Evolutionary conservation across 192 early-diverging fungal genomes (phyloP).

Genomic region (Diversispora epigaea): DNA sequence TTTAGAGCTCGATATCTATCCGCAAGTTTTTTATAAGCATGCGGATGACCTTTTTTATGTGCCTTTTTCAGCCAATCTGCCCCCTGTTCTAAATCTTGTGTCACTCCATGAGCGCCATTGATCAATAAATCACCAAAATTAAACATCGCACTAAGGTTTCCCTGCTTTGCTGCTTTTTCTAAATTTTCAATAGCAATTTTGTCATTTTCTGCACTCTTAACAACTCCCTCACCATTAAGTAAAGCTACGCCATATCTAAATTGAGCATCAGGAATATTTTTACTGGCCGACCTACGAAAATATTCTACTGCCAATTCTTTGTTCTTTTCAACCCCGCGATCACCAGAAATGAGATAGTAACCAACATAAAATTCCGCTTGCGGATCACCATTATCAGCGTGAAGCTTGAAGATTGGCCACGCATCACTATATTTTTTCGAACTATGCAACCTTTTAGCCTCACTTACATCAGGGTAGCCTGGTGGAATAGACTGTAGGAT

Average conservation of each 20-base stretch:
- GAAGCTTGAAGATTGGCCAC: background rate
- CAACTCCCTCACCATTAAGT: background rate
- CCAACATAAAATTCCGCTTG: constrained; percentile 13
- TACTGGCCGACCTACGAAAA: background rate
- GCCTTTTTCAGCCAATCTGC: background rate
- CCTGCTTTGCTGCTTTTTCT: background rate
- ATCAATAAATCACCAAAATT: constrained; percentile 21
- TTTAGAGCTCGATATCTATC: background rate
- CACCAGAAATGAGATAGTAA: constrained; percentile 4
- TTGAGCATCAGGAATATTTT: constrained; percentile 8
- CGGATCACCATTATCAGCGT: background rate
- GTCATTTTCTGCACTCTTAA: background rate
- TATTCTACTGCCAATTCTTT: constrained; percentile 6
- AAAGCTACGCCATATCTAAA: constrained; percentile 7
- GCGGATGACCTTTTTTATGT: constrained; percentile 1
- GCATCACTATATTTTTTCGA: background rate
- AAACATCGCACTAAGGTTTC: constrained; percentile 5
- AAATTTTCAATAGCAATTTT: constrained; percentile 12
- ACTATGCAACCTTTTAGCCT: constrained; percentile 1
- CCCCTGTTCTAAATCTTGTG: background rate
- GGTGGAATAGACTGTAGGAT: background rate
- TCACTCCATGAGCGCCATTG: constrained; percentile 1
- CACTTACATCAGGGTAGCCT: background rate
- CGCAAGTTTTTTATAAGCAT: constrained; percentile 5
- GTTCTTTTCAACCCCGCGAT: background rate